Evolutionary conservation across 2,329 filamentous ascomycete species (phyloP), one percentile per base, ranked within the genome.

Genomic region (Claviceps paspali): DNA sequence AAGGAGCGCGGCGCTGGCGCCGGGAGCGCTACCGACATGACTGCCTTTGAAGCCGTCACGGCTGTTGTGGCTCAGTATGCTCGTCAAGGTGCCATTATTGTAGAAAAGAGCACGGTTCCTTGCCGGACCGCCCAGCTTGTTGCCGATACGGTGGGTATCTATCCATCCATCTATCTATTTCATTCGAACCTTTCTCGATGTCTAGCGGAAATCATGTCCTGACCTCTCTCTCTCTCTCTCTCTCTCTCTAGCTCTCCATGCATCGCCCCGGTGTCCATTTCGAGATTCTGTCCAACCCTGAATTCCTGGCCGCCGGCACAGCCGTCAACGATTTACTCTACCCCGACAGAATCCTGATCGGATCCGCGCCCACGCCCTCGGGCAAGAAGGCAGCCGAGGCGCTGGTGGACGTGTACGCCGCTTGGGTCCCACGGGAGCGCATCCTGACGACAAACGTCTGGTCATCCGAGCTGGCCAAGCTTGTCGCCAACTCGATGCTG

Each of bases 61-160:
- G 66, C 69, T 35, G 72, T 73, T 38, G 76, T 87, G 24, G 82
- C 80, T 8, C 63, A 71, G 45, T 64, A 77, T 43, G 78, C 81
- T 3, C 73, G 68, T 22, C 62, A 68, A 14, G 77, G 76, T 33
- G 73, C 79, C 38, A 82, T 87, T 38, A 73, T 88, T 35, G 82
- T 87, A 15, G 82, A 87, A 61, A 88, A 87, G 62, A 81, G 75
- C 39, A 88, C 82, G 0, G 82, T 87, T 19, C 82, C 82, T 3
- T 83, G 79, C 53, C 66, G 77, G 42, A 86, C 82, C 5, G 79
- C 80, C 2, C 69, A 82, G 46, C 69, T 76, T 23, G 74, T 86
- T 28, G 67, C 71, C 47, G 70, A 78, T 45, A 82, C 76, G 45
- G 75, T 84, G 58, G 56, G 65, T 52, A 11, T 31, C 9, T n/a